Conservation (phyloP, 352 stramenopile genomes). For the Thraustochytrium sp. region DNA sequence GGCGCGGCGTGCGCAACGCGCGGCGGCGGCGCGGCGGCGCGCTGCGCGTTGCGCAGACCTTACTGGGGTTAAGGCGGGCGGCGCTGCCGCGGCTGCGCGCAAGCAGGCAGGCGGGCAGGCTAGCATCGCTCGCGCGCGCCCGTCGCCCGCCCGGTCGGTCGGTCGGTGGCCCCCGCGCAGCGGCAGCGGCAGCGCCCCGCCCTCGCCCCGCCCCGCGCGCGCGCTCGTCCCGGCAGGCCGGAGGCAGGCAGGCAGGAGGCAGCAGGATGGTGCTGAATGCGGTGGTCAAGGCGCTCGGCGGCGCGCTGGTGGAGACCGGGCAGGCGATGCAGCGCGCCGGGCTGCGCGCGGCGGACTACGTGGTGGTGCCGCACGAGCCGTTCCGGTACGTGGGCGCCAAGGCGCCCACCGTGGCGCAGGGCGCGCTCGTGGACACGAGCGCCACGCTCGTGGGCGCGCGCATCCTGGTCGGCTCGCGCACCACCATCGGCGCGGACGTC, state of each 20-base stretch:
- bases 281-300: not conserved
- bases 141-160: no score
- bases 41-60: no score
- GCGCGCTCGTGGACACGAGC: not conserved
- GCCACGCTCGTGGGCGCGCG: not conserved
- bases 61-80: no score
- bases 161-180: no score
- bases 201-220: no score
- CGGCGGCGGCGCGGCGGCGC: no score
- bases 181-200: no score
- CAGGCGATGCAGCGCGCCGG: slow-evolving; percentile 33
- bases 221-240: not conserved
- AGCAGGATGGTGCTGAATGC: not conserved
- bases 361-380: not conserved
- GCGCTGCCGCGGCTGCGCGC: no score
- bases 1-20: no score
- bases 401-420: not conserved
- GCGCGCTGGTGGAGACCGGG: slow-evolving; percentile 23
- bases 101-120: no score
- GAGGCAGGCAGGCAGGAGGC: not conserved
- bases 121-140: no score
- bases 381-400: not conserved
- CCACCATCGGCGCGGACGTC: slow-evolving; percentile 2
- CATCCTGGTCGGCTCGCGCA: not conserved
- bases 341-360: not conserved